phyloP scores from a whole-genome alignment of 768 basidiomycete species.

The Boletus huronensis region DNA sequence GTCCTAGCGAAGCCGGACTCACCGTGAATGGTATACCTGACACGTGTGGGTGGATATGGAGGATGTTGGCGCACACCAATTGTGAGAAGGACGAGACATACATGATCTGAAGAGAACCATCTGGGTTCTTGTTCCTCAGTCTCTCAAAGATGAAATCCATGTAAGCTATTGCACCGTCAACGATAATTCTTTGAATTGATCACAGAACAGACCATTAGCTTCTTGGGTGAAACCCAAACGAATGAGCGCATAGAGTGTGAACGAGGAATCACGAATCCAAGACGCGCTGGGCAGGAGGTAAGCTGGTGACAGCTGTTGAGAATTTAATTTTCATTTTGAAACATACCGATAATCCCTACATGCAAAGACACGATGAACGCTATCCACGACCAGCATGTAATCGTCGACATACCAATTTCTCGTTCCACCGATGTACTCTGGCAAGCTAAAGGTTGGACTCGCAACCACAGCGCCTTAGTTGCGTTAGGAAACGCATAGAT shows the following conservation, averaged over 20 bases:
- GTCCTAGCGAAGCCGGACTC: not conserved
- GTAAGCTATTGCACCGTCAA: slow-evolving; percentile 49
- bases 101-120: slow-evolving; percentile 95
- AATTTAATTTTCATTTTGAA: not conserved
- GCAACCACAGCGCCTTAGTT: slow-evolving; percentile 81
- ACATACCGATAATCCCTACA: slow-evolving; percentile 62
- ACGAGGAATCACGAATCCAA: slow-evolving; percentile 95
- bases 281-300: slow-evolving; percentile 49
- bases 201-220: slow-evolving; percentile 61
- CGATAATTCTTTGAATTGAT: not conserved
- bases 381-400: not conserved
- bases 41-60: not conserved
- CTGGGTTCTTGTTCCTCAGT: slow-evolving; percentile 76
- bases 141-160: slow-evolving; percentile 90
- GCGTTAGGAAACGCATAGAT: not conserved
- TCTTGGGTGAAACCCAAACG: slow-evolving; percentile 93
- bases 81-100: slow-evolving; percentile 20
- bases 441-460: slow-evolving; percentile 91
- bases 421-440: slow-evolving; percentile 86
- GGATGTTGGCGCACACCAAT: not conserved
- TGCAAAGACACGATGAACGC: not conserved
- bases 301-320: not conserved
- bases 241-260: slow-evolving; percentile 92
- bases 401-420: slow-evolving; percentile 70
- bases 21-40: slow-evolving; percentile 87